Percentiles rank a stretch among this genome's conserved stretches.
These are phyloP conservation scores for Xylariaceae sp. DNA, from an alignment of 2,329 filamentous ascomycete species.

Conservation along the genomic window DNA sequence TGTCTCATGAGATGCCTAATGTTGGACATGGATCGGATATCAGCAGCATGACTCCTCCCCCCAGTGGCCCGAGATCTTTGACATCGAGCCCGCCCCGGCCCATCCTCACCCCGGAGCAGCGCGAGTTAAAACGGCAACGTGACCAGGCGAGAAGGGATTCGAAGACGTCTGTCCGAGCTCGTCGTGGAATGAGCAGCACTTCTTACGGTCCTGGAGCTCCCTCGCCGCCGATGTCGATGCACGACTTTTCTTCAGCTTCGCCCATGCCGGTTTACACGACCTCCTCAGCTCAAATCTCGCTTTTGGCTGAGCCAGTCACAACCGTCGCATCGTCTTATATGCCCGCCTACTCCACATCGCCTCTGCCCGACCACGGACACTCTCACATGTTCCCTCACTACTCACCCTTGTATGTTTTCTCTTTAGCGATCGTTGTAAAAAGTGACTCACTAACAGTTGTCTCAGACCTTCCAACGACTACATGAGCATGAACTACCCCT, in stretches of 20 bases:
- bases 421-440: not conserved
- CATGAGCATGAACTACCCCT: conserved; percentile 42
- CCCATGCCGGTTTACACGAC: conserved; percentile 48
- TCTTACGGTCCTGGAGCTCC: conserved; percentile 32
- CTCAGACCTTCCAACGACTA: conserved; percentile 34
- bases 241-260: conserved; percentile 39
- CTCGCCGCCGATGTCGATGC: conserved; percentile 40
- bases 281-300: conserved; percentile 44
- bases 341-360: conserved; percentile 43
- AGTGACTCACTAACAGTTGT: conserved; percentile 22
- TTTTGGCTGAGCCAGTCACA: conserved; percentile 46
- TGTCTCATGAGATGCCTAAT: conserved; percentile 43
- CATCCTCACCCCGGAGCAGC: conserved; percentile 53
- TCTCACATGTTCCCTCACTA: conserved; percentile 30
- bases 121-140: conserved; percentile 56
- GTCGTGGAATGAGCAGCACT: conserved; percentile 46
- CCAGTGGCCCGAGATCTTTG: conserved; percentile 45
- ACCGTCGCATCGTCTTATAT: conserved; percentile 43
- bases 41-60: conserved; percentile 46
- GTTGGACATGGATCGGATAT: conserved; percentile 44
- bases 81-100: conserved; percentile 54
- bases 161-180: conserved; percentile 47
- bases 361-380: conserved; percentile 40
- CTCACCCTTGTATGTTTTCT: conserved; percentile 26
- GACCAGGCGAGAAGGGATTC: conserved; percentile 55